Conservation (phyloP, 768 basidiomycete genomes). For the Coprinellus aureogranulatus region DNA sequence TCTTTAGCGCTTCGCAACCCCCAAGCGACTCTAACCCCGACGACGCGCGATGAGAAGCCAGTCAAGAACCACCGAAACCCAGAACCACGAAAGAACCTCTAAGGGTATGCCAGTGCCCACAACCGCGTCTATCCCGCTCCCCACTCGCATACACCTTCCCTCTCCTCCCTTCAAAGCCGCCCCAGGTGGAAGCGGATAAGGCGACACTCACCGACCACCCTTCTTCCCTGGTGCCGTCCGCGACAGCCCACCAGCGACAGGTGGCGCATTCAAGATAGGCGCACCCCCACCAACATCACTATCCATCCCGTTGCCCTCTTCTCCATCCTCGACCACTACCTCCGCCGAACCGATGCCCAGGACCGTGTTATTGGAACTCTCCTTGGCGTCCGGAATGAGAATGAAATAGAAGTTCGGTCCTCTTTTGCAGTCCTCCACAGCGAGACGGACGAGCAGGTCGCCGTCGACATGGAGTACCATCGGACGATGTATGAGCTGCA, state of each 20-base stretch:
- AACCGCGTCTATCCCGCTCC: too few species aligned
- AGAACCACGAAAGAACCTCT: too few species aligned
- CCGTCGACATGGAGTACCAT: constrained; percentile 96
- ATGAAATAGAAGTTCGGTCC: constrained; percentile 72
- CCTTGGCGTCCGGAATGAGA: constrained; percentile 73
- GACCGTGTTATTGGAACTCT: constrained; percentile 94
- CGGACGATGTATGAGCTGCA: constrained; percentile 89
- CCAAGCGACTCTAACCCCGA: too few species aligned
- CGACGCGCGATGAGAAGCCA: too few species aligned
- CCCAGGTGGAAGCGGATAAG: too few species aligned
- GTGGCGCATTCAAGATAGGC: constrained; percentile 41
- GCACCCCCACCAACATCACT: constrained; percentile 69
- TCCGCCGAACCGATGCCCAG: constrained; percentile 77
- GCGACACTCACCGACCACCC: not conserved
- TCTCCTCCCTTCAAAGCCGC: not conserved
- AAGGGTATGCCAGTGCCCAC: too few species aligned
- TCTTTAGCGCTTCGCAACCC: too few species aligned
- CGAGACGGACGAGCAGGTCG: constrained; percentile 89
- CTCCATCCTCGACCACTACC: constrained; percentile 94
- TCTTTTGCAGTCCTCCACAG: constrained; percentile 92
- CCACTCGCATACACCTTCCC: not conserved
- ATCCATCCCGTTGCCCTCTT: constrained; percentile 92
- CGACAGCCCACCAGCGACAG: constrained; percentile 8
- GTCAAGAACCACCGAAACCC: too few species aligned
- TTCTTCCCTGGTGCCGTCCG: not conserved